Conservation (phyloP, 1,284 basidiomycete species). For the Pisolithus thermaeus region DNA sequence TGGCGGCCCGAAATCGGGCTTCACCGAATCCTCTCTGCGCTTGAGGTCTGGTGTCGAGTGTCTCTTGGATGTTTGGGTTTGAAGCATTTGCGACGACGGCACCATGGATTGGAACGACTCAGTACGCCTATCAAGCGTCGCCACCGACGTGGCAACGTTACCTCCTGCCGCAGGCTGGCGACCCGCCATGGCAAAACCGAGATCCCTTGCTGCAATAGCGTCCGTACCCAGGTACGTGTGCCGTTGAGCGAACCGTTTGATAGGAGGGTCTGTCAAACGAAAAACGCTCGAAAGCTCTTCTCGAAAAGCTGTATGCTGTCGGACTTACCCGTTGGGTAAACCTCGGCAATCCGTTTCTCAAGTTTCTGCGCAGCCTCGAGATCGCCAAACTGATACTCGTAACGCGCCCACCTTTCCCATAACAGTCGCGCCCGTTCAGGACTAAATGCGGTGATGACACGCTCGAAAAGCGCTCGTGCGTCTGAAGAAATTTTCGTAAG, state of each 20-base stretch:
- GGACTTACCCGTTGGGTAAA: constrained; percentile 73
- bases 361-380: constrained; percentile 86
- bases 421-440: constrained; percentile 78
- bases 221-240: constrained; percentile 88
- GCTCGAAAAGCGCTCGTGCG: constrained; percentile 93
- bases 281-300: neutral
- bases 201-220: constrained; percentile 83
- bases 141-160: constrained; percentile 20
- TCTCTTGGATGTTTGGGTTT: constrained; percentile 18
- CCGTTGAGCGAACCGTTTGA: constrained; percentile 88
- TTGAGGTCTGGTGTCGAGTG: constrained; percentile 32
- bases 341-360: constrained; percentile 82
- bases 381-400: constrained; percentile 95
- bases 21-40: constrained; percentile 38
- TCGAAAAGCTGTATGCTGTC: neutral
- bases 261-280: constrained; percentile 63
- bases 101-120: constrained; percentile 45
- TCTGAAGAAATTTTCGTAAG: constrained; percentile 44
- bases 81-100: constrained; percentile 24
- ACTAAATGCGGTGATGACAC: constrained; percentile 74
- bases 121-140: constrained; percentile 36
- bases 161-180: constrained; percentile 29
- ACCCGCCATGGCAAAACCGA: constrained; percentile 64
- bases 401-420: constrained; percentile 95
- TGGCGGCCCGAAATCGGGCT: constrained; percentile 39